phyloP scores from a whole-genome alignment of 2,329 filamentous ascomycete species.

The Ceratocystiopsis brevicomis region DNA sequence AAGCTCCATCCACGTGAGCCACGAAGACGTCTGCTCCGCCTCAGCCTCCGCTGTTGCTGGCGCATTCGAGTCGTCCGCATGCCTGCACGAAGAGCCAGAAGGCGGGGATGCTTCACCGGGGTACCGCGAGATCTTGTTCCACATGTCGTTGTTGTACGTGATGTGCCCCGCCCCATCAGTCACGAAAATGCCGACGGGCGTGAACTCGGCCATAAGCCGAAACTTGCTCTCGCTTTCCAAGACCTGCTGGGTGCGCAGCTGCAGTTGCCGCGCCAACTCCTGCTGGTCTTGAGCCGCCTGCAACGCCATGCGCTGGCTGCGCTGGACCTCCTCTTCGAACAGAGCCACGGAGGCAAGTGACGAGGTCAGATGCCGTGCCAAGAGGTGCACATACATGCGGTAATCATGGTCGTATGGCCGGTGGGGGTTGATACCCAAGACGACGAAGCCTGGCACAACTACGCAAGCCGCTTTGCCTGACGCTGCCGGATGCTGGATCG shows the following conservation, averaged over 20 bases:
- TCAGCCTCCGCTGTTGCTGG: too few species aligned
- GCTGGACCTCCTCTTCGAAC: conserved; percentile 65
- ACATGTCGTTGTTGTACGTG: conserved; percentile 68
- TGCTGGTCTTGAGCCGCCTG: conserved; percentile 60
- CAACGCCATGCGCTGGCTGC: conserved; percentile 53
- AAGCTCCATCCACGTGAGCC: conserved; percentile 47
- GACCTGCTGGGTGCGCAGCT: conserved; percentile 41
- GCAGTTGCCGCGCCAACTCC: conserved; percentile 57
- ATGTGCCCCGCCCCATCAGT: conserved; percentile 53
- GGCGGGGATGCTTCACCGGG: conserved; percentile 18
- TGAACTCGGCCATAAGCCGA: conserved; percentile 68
- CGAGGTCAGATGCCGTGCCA: conserved; percentile 59
- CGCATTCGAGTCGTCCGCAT: too few species aligned
- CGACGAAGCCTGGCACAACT: conserved; percentile 51
- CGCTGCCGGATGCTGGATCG: conserved; percentile 52
- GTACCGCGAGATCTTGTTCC: conserved; percentile 51
- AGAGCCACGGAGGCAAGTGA: conserved; percentile 66
- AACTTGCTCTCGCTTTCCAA: conserved; percentile 58
- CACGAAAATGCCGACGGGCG: conserved; percentile 71
- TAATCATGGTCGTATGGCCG: conserved; percentile 69
- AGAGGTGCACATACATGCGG: conserved; percentile 53
- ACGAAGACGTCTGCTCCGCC: neutral
- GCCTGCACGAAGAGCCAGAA: neutral
- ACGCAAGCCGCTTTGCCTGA: conserved; percentile 10
- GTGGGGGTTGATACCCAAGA: conserved; percentile 61